Base-by-base conservation (phyloP, 108 stramenopile species). In the Nitzschia sp. region DNA sequence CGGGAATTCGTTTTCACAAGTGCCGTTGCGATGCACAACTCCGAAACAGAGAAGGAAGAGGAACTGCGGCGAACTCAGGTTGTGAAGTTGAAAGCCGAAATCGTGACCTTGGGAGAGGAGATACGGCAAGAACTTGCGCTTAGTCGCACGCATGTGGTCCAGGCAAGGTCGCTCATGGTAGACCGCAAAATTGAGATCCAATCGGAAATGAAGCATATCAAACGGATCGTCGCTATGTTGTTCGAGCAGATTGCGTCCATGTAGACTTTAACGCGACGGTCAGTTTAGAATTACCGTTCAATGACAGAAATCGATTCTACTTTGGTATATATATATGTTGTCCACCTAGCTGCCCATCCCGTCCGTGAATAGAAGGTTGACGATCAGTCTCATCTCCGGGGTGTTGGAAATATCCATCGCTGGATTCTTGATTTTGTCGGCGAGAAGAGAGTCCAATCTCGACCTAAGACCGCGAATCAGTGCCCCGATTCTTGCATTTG, bases 401-500 rank as follows among this genome's bases (percentile, higher is more conserved):
- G 85, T 78, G 2, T 49, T 62, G 6, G 83, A 67, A 34, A 95
- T 80, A 25, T 88, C 87, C 26, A 90, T 46, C 0, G 59, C 59
- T 13, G 93, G 90, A 21, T 95, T 81, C 0, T 64, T 62, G 26
- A 88, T 73, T 64, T 95, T 95, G 34, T 72, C 23, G 3, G 71
- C 70, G 35, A 95, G 64, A 15, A 97, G 71, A 6, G 76, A 66
- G 66, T 97, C 96, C 59, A 97, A 67, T 68, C 71, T 83, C 42
- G 66, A 54, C 31, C 94, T 82, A 31, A 97, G 75, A n/a, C 86
- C 90, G 21, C 89, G 87, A 36, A 97, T 85, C 67, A 97, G 77
- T 15, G 94, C 91, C 13, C 94, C 97, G 45, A 96, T 96, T 15
- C 93, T 76, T 23, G 95, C 90, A 75, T 92, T 89, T 0, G 95